These are phyloP conservation scores for Umbellularia californica DNA, from an alignment of 164 flowering plant genomes.

Conservation along the genomic window DNA sequence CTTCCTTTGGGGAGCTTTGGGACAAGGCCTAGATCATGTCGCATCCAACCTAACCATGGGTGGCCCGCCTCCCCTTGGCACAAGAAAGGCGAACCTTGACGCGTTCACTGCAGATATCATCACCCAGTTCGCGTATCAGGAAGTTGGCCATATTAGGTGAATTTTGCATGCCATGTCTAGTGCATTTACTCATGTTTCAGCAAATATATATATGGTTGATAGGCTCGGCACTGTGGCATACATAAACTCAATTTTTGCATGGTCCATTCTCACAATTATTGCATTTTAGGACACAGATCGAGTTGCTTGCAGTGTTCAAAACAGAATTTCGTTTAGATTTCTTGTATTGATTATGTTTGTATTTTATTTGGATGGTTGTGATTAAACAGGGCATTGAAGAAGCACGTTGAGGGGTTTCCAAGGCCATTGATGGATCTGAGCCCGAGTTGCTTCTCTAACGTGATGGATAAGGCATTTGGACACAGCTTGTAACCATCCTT, in stretches of 20 bases:
- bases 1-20: too few species aligned
- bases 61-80: too few species aligned
- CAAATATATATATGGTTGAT: too few species aligned
- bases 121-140: constrained; percentile 61
- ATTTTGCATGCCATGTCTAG: neutral
- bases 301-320: neutral
- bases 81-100: too few species aligned
- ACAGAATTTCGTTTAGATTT: neutral
- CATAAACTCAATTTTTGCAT: too few species aligned
- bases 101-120: too few species aligned
- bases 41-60: too few species aligned
- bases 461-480: constrained; percentile 53
- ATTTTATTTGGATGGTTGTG: neutral
- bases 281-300: neutral
- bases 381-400: constrained; percentile 54
- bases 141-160: constrained; percentile 76
- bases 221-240: too few species aligned
- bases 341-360: neutral
- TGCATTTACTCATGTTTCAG: neutral
- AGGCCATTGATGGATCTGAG: constrained; percentile 68
- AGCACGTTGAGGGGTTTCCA: constrained; percentile 54
- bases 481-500: constrained; percentile 47
- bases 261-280: neutral
- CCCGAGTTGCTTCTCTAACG: constrained; percentile 31
- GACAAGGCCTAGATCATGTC: too few species aligned